phyloP scores from a whole-genome alignment of 2,329 filamentous ascomycete species.

The Helotiales sp. region DNA sequence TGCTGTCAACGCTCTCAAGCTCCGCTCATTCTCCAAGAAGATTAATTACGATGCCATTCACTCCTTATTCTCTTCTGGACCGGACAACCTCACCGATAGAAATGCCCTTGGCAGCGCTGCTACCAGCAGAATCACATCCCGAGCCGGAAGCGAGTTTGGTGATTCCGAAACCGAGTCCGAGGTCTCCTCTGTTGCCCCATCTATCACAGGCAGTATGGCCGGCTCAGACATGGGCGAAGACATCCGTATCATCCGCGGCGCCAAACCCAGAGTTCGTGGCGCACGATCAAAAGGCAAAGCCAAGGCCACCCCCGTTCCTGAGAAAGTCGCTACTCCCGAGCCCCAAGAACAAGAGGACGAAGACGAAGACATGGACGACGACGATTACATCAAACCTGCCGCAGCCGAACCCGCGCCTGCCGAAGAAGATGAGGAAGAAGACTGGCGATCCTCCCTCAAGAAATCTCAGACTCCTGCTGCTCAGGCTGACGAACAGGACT shows the following conservation, averaged over 20 bases:
- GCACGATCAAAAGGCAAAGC: slow-evolving; percentile 5
- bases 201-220: slow-evolving; percentile 1
- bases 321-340: slow-evolving; percentile 1
- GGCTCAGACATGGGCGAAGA: slow-evolving; percentile 5
- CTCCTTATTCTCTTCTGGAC: slow-evolving; percentile 56
- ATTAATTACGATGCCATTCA: slow-evolving; percentile 73
- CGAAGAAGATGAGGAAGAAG: slow-evolving; percentile 20
- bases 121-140: slow-evolving; percentile 49
- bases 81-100: slow-evolving; percentile 36
- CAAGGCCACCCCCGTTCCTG: not conserved
- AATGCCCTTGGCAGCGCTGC: slow-evolving; percentile 55
- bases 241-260: not conserved
- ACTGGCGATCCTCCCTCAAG: slow-evolving; percentile 17
- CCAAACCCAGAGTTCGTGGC: not conserved
- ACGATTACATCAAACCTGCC: slow-evolving; percentile 21
- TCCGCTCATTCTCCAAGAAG: slow-evolving; percentile 71
- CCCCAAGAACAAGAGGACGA: slow-evolving; percentile 9
- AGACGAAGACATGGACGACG: slow-evolving; percentile 19
- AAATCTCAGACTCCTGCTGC: slow-evolving; percentile 11
- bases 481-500: slow-evolving; percentile 21
- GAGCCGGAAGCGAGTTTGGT: slow-evolving; percentile 26
- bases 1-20: slow-evolving; percentile 69
- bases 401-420: slow-evolving; percentile 1
- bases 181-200: slow-evolving; percentile 10
- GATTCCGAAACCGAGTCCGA: slow-evolving; percentile 17